Base-by-base conservation (phyloP, 2,329 filamentous ascomycete genomes). In the Diaporthe ilicicola region DNA sequence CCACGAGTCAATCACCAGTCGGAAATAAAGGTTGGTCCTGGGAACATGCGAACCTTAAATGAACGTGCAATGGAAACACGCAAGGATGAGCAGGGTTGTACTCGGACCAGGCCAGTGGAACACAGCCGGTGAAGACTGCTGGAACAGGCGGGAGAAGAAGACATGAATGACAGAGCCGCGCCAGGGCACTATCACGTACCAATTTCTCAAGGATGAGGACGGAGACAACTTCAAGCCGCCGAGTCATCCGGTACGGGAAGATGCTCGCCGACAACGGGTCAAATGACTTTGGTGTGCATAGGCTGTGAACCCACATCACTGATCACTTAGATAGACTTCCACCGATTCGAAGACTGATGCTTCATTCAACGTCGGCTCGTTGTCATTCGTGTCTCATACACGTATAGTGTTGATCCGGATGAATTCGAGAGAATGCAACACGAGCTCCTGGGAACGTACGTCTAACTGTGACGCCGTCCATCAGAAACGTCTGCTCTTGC, bases 1-100 rank as follows among this genome's bases (percentile, higher is more conserved):
- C 29, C 59, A 37, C 44, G 59, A 64, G 59, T 64, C 59, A 64
- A 64, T 64, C 59, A 64, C 8, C 59, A 64, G 44, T 27, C 42
- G 44, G 59, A 50, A 12, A n/a, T 50, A 37, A 50, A 64, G 59
- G 59, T 48, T 37, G 44, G 59, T 37, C 59, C 59, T 64, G 59
- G 59, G 17, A 64, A 13, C 44, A 37, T n/a, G 15, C 59, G 59
- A 64, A 64, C 59, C 44, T 64, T 64, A 64, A 32, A 50, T 50
- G 59, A 64, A 64, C 59, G 59, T 64, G 29, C 59, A 50, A 37
- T 64, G 29, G 44, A 50, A 64, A 64, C 44, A 50, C 59, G 22
- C 59, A 64, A n/a, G 59, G 59, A 50, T 64, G 29, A 27, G n/a
- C 22, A 37, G 44, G 27, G 44, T 64, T 34, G 59, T 37, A 50